A percentile compares a stretch with the other conserved stretches of the same genome.
phyloP scores from a whole-genome alignment of 768 basidiomycete genomes.

The Russula griseocarnosa region DNA sequence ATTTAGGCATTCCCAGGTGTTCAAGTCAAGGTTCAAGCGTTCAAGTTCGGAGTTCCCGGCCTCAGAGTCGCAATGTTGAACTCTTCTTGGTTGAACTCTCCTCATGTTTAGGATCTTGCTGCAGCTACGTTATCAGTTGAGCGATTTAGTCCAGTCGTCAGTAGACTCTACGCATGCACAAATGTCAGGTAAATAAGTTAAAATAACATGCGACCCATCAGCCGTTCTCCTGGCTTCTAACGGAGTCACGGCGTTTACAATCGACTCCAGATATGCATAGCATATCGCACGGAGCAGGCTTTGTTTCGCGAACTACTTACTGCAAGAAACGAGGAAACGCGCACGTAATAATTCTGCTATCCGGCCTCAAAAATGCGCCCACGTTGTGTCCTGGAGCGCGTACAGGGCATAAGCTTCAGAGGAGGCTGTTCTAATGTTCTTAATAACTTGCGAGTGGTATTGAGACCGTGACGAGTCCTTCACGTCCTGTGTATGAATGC shows the following conservation, averaged over 20 bases:
- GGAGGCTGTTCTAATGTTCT: too few relatives aligned
- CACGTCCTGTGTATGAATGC: too few relatives aligned
- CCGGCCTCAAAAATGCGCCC: neutral
- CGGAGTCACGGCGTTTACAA: too few relatives aligned
- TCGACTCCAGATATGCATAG: slow-evolving; percentile 5
- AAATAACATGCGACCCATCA: neutral
- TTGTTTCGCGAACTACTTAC: slow-evolving; percentile 24
- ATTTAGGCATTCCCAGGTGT: too few relatives aligned
- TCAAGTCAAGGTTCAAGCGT: too few relatives aligned
- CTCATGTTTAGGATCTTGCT: slow-evolving; percentile 17
- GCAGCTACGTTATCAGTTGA: slow-evolving; percentile 25
- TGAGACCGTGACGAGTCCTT: too few relatives aligned
- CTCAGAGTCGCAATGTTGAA: neutral
- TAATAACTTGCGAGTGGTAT: too few relatives aligned
- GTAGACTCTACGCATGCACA: slow-evolving; percentile 16
- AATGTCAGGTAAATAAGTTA: slow-evolving; percentile 11
- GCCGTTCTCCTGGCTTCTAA: neutral
- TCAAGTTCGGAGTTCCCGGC: too few relatives aligned
- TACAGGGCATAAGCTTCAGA: too few relatives aligned
- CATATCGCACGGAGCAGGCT: slow-evolving; percentile 9
- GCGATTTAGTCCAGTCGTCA: slow-evolving; percentile 22
- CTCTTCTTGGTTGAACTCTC: neutral
- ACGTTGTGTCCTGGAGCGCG: too few relatives aligned
- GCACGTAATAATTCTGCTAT: slow-evolving; percentile 8
- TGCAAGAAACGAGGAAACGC: slow-evolving; percentile 11